Conservation (phyloP, 1,139 yeast genomes). For the Magnusiomyces ingens region DNA sequence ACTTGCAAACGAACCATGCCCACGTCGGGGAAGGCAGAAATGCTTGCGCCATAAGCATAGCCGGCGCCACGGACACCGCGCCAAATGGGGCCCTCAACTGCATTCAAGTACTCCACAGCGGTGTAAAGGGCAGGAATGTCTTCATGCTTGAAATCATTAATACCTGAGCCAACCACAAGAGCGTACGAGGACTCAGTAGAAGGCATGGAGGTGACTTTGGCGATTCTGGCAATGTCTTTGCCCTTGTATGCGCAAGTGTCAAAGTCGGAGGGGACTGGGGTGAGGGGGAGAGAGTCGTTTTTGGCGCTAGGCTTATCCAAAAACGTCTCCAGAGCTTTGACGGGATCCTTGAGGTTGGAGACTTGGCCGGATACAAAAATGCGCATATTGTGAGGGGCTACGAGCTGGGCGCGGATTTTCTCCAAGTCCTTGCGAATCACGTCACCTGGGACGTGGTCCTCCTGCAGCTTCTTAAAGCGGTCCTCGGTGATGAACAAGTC, state of each 20-base stretch:
- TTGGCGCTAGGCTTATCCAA: conserved; percentile 18
- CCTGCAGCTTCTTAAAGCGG: conserved; percentile 42
- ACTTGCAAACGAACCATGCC: conserved; percentile 62
- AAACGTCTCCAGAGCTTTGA: conserved; percentile 55
- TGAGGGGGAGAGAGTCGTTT: conserved; percentile 1
- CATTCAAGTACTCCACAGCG: conserved; percentile 70
- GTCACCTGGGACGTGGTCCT: conserved; percentile 42
- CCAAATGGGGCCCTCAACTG: conserved; percentile 98
- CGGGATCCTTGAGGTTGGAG: conserved; percentile 44
- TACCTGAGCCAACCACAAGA: conserved; percentile 53
- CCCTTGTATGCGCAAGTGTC: conserved; percentile 57
- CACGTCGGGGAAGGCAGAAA: conserved; percentile 53
- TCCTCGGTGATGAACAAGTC: conserved; percentile 61
- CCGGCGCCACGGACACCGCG: conserved; percentile 94
- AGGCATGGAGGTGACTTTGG: conserved; percentile 66
- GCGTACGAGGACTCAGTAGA: conserved; percentile 85
- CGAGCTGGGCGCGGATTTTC: conserved; percentile 48
- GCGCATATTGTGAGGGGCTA: conserved; percentile 55
- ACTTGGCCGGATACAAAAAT: conserved; percentile 69
- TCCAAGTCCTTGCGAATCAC: conserved; percentile 51
- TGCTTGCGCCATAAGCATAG: conserved; percentile 79
- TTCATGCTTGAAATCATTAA: conserved; percentile 54
- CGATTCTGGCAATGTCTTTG: conserved; percentile 43
- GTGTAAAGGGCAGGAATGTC: conserved; percentile 69
- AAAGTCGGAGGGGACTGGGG: conserved; percentile 46